Evolutionary conservation across 2,329 filamentous ascomycete species (phyloP), one percentile per base, ranked within the genome.

Genomic region (Aspergillus pseudonomiae): DNA sequence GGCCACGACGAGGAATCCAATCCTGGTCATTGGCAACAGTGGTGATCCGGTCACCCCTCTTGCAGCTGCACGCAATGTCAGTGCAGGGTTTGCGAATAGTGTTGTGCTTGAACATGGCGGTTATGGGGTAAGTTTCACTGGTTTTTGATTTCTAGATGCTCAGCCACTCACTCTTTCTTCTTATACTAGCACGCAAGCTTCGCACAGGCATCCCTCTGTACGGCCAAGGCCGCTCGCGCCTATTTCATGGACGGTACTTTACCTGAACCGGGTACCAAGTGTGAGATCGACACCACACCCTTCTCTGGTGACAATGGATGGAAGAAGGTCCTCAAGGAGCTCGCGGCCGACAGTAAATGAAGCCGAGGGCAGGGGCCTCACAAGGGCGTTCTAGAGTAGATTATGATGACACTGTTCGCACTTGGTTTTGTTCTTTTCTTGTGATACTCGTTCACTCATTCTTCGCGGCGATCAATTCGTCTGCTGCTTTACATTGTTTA

Each of bases 41-140:
- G 68, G 65, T 24, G 73, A 75, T 43, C 68, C 65, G 2, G 63
- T 67, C 4, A 75, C 72, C 2, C 71, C 74, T 10, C 50, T 74
- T 2, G 46, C 56, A 2, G 67, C 65, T 6, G 74, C 74, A 1
- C 53, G 62, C 6, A 71, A 73, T 52, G 64, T 67, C 32, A 73
- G 71, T 53, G 57, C 66, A 2, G 64, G 60, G 0, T 71, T 72
- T 43, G 60, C 69, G 21, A 70, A 65, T 10, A 75, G 72, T 57
- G 67, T 68, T 2, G 62, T 75, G 12, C 67, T 75, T 19, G 65
- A 68, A 43, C 62, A 72, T 39, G 63, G 68, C 36, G 68, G 67
- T 36, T 70, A 71, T 16, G 70, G 70, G 26, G 48, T 60, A 60
- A 3, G 58, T 60, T 43, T 36, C 14, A 36, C 6, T 4, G 5